A percentile compares a stretch with the other conserved stretches of the same genome.
Conservation (phyloP, 305 asterid species). For the Caryopteris hybrid region DNA sequence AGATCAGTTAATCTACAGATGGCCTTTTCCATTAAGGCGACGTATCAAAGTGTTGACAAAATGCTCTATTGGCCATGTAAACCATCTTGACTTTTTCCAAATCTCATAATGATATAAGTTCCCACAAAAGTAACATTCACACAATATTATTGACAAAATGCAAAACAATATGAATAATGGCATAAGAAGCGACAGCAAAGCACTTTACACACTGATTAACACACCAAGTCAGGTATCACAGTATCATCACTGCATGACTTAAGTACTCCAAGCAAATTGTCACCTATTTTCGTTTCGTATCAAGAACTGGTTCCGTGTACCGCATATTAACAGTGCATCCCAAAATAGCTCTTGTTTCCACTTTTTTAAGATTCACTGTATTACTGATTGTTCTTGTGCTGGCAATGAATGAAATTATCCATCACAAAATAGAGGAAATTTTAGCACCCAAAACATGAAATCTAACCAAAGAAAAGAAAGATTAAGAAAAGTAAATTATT, state of each 20-base stretch:
- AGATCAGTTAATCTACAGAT: too few relatives aligned
- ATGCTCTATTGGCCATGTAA: too few relatives aligned
- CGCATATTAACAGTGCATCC: not conserved
- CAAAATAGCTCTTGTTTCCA: not conserved
- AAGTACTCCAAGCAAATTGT: not conserved
- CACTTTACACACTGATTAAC: not conserved
- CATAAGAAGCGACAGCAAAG: not conserved
- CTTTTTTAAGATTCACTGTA: not conserved
- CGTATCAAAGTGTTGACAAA: too few relatives aligned
- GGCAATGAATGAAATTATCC: not conserved
- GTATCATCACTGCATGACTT: not conserved
- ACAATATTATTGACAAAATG: too few relatives aligned
- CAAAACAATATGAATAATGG: too few relatives aligned
- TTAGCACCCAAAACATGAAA: not conserved
- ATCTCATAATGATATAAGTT: too few relatives aligned
- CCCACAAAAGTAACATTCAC: too few relatives aligned
- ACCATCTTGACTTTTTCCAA: too few relatives aligned
- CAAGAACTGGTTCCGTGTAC: not conserved
- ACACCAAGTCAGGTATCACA: not conserved
- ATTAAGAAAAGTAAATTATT: slow-evolving; percentile 5
- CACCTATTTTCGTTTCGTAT: not conserved
- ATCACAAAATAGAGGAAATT: not conserved
- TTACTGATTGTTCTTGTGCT: not conserved
- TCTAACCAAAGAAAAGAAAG: not conserved
- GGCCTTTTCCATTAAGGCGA: too few relatives aligned